phyloP scores from a whole-genome alignment of 305 asterid species.

The Solanum hybrid region DNA sequence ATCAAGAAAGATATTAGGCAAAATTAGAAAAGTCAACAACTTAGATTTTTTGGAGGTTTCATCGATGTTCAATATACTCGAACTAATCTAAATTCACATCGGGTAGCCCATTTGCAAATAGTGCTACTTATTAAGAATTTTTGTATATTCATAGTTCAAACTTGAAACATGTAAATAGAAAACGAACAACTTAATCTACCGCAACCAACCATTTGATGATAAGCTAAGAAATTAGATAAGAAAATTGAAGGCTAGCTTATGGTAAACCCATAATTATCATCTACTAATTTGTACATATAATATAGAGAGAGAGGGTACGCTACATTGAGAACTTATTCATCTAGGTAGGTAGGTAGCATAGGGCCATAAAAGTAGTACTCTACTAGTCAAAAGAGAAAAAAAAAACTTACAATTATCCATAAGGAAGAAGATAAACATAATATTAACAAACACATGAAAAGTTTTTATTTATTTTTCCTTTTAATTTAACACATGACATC shows the following conservation, averaged over 20 bases:
- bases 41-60: background rate
- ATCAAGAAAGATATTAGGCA: background rate
- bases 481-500: conserved; percentile 69
- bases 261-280: background rate
- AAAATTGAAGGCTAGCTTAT: background rate
- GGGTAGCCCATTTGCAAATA: background rate
- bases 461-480: background rate
- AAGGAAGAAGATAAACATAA: background rate
- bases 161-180: background rate
- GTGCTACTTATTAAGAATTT: no score
- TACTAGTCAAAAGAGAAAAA: background rate
- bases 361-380: background rate
- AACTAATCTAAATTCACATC: no score
- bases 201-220: background rate
- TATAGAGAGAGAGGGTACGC: background rate
- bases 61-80: background rate
- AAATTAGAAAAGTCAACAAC: background rate
- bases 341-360: background rate
- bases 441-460: background rate
- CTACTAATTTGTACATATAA: background rate
- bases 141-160: background rate
- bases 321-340: background rate
- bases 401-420: background rate
- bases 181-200: background rate
- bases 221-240: background rate